Percentiles rank a stretch among this genome's conserved stretches.
These are phyloP conservation scores for Tardiomyces depauwii DNA, from an alignment of 1,139 yeast species.

Conservation along the genomic window DNA sequence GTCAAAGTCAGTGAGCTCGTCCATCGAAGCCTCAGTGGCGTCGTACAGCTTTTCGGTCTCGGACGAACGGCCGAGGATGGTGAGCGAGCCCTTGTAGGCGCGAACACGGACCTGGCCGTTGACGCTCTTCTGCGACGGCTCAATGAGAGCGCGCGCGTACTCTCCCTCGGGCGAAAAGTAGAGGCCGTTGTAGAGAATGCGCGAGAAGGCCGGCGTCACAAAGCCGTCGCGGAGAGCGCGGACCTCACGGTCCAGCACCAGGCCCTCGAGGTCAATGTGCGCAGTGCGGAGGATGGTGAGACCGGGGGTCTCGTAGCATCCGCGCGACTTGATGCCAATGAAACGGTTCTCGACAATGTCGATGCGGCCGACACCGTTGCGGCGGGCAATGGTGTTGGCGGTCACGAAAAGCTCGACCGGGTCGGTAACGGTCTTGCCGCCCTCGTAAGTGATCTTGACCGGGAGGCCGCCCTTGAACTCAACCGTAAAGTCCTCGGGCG, in stretches of 20 bases:
- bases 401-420: constrained; percentile 88
- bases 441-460: constrained; percentile 54
- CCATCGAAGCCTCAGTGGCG: constrained; percentile 98
- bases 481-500: constrained; percentile 80
- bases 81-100: constrained; percentile 81
- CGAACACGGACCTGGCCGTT: constrained; percentile 93
- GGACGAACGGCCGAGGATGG: constrained; percentile 86
- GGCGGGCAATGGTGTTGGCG: constrained; percentile 92
- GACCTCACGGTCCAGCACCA: constrained; percentile 94
- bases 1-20: constrained; percentile 93
- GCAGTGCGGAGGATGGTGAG: constrained; percentile 86
- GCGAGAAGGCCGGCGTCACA: constrained; percentile 87
- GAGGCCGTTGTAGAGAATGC: constrained; percentile 89
- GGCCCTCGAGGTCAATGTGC: constrained; percentile 94
- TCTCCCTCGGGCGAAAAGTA: constrained; percentile 98
- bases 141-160: constrained; percentile 84
- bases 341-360: constrained; percentile 98
- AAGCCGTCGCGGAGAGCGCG: constrained; percentile 94
- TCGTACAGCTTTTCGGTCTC: constrained; percentile 93
- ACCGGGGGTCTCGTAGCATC: constrained; percentile 99
- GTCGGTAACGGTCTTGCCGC: constrained; percentile 57
- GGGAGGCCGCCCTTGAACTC: constrained; percentile 85
- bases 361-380: constrained; percentile 98
- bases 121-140: constrained; percentile 88
- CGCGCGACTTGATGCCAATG: constrained; percentile 97